These are phyloP conservation scores for Sechiopsis laciniata DNA, from an alignment of 306 rosid genomes.

Conservation along the genomic window DNA sequence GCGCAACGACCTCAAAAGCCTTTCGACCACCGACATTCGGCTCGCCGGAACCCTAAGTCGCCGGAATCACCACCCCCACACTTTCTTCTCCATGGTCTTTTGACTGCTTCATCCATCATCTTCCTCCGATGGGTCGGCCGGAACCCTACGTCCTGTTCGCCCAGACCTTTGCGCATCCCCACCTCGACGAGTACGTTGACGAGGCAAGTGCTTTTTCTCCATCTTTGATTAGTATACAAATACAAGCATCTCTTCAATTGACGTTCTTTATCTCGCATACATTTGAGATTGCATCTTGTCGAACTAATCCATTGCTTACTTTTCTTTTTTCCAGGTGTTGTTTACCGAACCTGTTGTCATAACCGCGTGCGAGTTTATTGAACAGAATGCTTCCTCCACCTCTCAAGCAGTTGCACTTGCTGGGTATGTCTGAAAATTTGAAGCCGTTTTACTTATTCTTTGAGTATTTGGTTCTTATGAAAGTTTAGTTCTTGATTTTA, in stretches of 20 bases:
- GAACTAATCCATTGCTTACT: neutral
- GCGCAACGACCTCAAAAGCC: slow-evolving; percentile 14
- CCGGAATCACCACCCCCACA: neutral
- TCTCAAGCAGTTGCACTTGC: slow-evolving; percentile 76
- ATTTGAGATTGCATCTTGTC: neutral
- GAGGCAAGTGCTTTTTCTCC: slow-evolving; percentile 47
- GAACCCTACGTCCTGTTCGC: slow-evolving; percentile 84
- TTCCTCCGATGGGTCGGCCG: slow-evolving; percentile 70
- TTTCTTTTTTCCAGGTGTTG: slow-evolving; percentile 48
- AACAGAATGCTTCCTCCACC: slow-evolving; percentile 74
- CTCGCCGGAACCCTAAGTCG: neutral
- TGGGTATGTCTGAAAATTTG: slow-evolving; percentile 44
- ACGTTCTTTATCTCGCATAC: neutral
- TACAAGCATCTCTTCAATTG: neutral
- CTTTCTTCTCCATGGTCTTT: slow-evolving; percentile 6
- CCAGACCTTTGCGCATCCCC: slow-evolving; percentile 82
- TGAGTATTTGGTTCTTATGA: neutral
- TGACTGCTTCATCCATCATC: neutral
- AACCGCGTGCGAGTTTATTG: slow-evolving; percentile 91
- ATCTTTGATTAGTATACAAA: neutral
- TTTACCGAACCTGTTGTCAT: slow-evolving; percentile 80
- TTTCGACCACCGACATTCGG: neutral
- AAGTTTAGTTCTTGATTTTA: neutral
- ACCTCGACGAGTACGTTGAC: slow-evolving; percentile 94
- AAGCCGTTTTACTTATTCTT: neutral